Evolutionary conservation across 1,139 yeast genomes (phyloP), one percentile per base, ranked within the genome.

Genomic region (Geotrichum phurueaensis): DNA sequence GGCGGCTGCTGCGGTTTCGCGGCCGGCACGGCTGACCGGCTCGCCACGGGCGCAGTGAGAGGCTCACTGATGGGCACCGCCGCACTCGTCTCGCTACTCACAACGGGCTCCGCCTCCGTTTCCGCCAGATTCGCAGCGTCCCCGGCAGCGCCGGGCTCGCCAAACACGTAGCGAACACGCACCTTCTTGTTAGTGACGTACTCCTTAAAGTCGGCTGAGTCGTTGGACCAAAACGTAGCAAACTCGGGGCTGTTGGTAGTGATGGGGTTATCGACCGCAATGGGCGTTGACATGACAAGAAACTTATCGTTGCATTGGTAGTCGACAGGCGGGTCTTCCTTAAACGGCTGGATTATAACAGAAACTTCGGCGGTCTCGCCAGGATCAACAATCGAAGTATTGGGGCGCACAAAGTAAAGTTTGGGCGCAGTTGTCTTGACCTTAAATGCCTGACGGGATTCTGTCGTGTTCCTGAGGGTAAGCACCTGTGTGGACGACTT

Each of bases 371-470:
- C 78, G 13, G 85, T 75, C 65, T 83, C 83, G 49, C 96, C 95
- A 15, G 98, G 94, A 51, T 79, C 81, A 61, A 94, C 80, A 51
- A 87, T 76, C 31, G 96, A 84, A 61, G 97, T 95, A 74, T 92
- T 94, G 63, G 99, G 99, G 76, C 97, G 86, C 60, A 94, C 98
- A 75, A 97, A 89, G 79, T 92, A 89, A 73, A 90, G 81, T 75
- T 89, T 92, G 63, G 99, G 99, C 15, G 98, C 97, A 10, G 99
- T 94, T 56, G 99, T 94, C 77, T 94, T 95, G 71, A 95, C 97
- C 79, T 95, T 95, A 80, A 90, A 94, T 39, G 97, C 97, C 56
- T 87, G 81, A 50, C 84, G 77, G 57, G 76, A 76, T 39, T 77
- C 73, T 27, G 89, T 76, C 61, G 83, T 81, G 77, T 94, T 94